Evolutionary conservation across 331 rosid species (phyloP).

Genomic region (Rhamnella rubrinervis): DNA sequence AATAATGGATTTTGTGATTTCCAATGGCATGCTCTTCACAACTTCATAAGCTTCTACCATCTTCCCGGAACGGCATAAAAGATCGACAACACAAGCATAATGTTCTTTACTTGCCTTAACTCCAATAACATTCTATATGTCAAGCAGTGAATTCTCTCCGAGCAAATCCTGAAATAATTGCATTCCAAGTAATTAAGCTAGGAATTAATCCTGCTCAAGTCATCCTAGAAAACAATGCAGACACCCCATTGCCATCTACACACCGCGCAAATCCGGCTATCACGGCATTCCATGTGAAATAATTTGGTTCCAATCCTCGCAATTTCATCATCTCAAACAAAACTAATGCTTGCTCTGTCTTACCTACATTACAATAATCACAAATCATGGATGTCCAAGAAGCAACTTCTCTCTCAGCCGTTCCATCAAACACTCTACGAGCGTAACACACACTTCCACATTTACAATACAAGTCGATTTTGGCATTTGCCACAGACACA

Average conservation of each 20-base stretch:
- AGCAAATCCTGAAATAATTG: conserved; percentile 51
- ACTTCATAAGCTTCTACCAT: conserved; percentile 58
- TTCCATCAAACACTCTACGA: conserved; percentile 46
- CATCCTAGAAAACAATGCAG: conserved; percentile 45
- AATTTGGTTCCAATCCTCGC: conserved; percentile 60
- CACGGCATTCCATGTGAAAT: conserved; percentile 70
- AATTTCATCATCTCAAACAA: conserved; percentile 64
- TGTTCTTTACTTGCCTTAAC: conserved; percentile 43
- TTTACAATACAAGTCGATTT: conserved; percentile 63
- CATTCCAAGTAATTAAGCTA: conserved; percentile 66
- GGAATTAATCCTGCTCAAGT: conserved; percentile 44
- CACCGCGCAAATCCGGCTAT: conserved; percentile 53
- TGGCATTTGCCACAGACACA: conserved; percentile 42
- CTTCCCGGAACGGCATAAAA: conserved; percentile 67
- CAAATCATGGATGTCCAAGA: conserved; percentile 66
- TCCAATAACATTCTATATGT: conserved; percentile 40
- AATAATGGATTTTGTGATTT: conserved; percentile 51
- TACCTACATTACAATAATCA: conserved; percentile 48
- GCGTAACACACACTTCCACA: conserved; percentile 48
- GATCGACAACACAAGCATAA: conserved; percentile 64
- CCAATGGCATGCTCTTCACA: conserved; percentile 38
- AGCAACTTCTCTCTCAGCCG: conserved; percentile 55
- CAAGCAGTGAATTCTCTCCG: conserved; percentile 67
- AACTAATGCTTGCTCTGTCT: conserved; percentile 31
- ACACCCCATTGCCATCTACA: conserved; percentile 34